Base-by-base conservation (phyloP, 2,329 filamentous ascomycete species). In the Verticillium zaregamsianum region DNA sequence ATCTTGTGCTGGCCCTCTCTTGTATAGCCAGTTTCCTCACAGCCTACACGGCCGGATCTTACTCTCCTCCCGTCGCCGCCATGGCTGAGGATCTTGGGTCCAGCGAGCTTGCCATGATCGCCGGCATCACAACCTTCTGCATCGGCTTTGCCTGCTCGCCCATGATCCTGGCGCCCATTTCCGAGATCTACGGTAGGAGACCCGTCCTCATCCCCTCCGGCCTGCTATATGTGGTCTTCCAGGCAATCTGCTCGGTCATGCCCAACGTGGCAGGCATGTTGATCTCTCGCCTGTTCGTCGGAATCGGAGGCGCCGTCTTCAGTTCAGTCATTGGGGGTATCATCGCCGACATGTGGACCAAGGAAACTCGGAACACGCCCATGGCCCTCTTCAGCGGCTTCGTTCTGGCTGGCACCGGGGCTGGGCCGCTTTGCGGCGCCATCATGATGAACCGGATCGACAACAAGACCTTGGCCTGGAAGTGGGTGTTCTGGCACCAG, bases 291-390 rank as follows among this genome's bases (percentile, higher is more conserved):
- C 90, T 97, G 71, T 81, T 95, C 56, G 84, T 87, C 11, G 93
- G 93, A 1, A 86, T 87, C n/a, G 91, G 90, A 7, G 89, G 86
- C 6, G 92, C 88, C 57, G 87, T 82, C 0, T 96, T 96, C 71
- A 92, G 90, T 55, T 95, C 92, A 25, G 93, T 97, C 83, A 90
- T 96, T 0, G 93, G 93, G n/a, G 93, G 93, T 3, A 90, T 97
- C 4, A 89, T 97, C 49, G 90, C 90, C 58, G 93, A 97, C 70
- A 85, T 97, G 62, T 97, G 93, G 77, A 85, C 89, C 57, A 86
- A 91, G 11, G 79, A 90, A 63, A 88, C 91, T 55, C 82, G 94
- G 37, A 97, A 97, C 68, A 92, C 90, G 0, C 91, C 93, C 0
- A 97, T 97, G 94, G 89, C 92, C 0, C 72, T 96, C 0, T 97